phyloP scores from a whole-genome alignment of 228 moss, liverwort and hornwort genomes.

The Sphagnum fallax region DNA sequence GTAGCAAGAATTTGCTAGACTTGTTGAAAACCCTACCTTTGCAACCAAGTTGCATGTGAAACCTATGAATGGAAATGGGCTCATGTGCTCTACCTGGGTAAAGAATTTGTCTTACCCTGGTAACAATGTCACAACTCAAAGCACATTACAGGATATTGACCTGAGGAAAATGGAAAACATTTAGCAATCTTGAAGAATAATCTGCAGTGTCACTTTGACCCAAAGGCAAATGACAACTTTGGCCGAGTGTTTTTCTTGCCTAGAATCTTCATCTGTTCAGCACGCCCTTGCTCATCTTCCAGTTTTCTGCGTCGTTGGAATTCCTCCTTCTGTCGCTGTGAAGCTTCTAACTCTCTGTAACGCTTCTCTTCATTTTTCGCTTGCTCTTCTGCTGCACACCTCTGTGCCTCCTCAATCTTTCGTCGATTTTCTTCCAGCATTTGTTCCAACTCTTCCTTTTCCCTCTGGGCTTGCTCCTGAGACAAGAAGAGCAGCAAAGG shows the following conservation, averaged over 20 bases:
- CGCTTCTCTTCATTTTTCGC: constrained; percentile 96
- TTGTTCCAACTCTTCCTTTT: constrained; percentile 89
- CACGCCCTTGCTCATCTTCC: constrained; percentile 85
- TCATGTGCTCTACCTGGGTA: too few species aligned
- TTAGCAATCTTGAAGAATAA: too few species aligned
- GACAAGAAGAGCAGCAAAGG: not conserved
- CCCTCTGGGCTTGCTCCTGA: constrained; percentile 46
- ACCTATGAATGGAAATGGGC: too few species aligned
- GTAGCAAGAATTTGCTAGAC: too few species aligned
- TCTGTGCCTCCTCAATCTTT: constrained; percentile 94
- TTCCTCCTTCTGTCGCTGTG: constrained; percentile 91
- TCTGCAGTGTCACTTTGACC: constrained; percentile 58
- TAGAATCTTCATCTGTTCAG: constrained; percentile 95
- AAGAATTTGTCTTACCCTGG: too few species aligned
- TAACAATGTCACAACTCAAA: too few species aligned
- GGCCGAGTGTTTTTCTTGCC: constrained; percentile 98
- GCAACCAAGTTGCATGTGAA: too few species aligned
- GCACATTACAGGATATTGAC: too few species aligned
- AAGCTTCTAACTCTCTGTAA: constrained; percentile 85
- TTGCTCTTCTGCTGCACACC: constrained; percentile 92
- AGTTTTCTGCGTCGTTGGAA: constrained; percentile 60
- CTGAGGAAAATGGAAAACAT: too few species aligned
- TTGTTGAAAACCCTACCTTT: too few species aligned
- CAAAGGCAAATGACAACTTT: constrained; percentile 90
- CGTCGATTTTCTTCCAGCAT: constrained; percentile 87